A percentile compares a stretch with the other conserved stretches of the same genome.
phyloP scores from a whole-genome alignment of 768 basidiomycete species.

The Tylopilus subfusipes region DNA sequence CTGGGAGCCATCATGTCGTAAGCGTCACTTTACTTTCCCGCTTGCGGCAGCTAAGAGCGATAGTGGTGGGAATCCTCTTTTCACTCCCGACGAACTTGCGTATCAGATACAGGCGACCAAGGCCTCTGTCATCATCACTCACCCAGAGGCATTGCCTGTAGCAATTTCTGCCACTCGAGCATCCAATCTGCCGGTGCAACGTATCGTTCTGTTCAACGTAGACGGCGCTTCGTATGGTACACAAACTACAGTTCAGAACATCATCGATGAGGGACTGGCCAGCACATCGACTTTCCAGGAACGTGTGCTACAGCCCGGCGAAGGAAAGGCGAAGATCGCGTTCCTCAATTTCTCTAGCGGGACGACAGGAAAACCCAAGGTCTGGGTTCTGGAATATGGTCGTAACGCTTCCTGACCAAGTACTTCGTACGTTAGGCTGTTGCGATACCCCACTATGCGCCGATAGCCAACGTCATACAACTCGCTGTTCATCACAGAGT shows the following conservation, averaged over 20 bases:
- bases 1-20: conserved; percentile 58
- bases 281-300: conserved; percentile 43
- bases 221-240: conserved; percentile 8
- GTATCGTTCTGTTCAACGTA: conserved; percentile 41
- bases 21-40: conserved; percentile 21
- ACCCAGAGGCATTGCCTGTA: conserved; percentile 41
- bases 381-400: conserved; percentile 15
- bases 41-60: background rate
- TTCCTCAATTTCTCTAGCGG: conserved; percentile 73
- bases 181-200: conserved; percentile 40
- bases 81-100: conserved; percentile 52
- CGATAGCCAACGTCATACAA: conserved; percentile 63
- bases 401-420: background rate
- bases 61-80: conserved; percentile 62
- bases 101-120: conserved; percentile 52
- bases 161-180: conserved; percentile 44
- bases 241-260: conserved; percentile 39
- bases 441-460: conserved; percentile 55
- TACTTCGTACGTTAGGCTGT: conserved; percentile 41
- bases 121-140: conserved; percentile 46
- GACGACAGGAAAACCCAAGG: conserved; percentile 75
- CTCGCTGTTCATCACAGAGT: conserved; percentile 51
- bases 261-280: conserved; percentile 49
- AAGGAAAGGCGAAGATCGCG: conserved; percentile 67
- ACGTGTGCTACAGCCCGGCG: conserved; percentile 48